A percentile compares a stretch with the other conserved stretches of the same genome.
Conservation (phyloP, 768 basidiomycete species). For the Tricholoma furcatifolium region DNA sequence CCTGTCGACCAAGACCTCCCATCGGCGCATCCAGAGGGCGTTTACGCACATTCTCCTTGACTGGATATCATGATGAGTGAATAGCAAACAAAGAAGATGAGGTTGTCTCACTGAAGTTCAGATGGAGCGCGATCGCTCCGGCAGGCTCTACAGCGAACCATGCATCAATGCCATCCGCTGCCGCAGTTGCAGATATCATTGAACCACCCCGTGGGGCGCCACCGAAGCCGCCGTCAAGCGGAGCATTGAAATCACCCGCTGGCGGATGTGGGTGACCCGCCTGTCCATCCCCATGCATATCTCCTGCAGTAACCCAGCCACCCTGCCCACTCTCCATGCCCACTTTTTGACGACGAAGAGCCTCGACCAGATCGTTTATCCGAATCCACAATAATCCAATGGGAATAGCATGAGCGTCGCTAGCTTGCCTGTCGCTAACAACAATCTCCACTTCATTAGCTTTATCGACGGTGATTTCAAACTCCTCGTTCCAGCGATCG, state of each 20-base stretch:
- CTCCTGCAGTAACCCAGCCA: constrained; percentile 94
- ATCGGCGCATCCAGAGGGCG: constrained; percentile 86
- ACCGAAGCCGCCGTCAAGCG: constrained; percentile 47
- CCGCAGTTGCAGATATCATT: constrained; percentile 33
- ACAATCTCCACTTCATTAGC: constrained; percentile 98
- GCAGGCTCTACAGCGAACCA: constrained; percentile 99
- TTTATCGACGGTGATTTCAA: constrained; percentile 95
- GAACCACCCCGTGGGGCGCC: constrained; percentile 39
- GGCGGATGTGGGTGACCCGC: constrained; percentile 31
- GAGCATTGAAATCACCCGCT: constrained; percentile 45
- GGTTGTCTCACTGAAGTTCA: constrained; percentile 83
- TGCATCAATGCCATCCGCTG: constrained; percentile 83
- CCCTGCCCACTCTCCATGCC: constrained; percentile 82
- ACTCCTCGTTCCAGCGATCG: constrained; percentile 97
- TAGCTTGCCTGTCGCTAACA: constrained; percentile 88
- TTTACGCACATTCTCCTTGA: constrained; percentile 97
- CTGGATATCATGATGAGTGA: constrained; percentile 38
- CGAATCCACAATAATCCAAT: constrained; percentile 95
- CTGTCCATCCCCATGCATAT: constrained; percentile 68
- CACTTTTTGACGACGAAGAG: constrained; percentile 89
- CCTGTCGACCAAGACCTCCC: constrained; percentile 94
- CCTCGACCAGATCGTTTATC: constrained; percentile 92
- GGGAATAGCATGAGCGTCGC: constrained; percentile 78
- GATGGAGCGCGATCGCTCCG: constrained; percentile 82
- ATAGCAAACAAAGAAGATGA: constrained; percentile 10